A percentile compares a stretch with the other conserved stretches of the same genome.
phyloP scores from a whole-genome alignment of 768 basidiomycete species.

The Amanita pseudoporphyria region DNA sequence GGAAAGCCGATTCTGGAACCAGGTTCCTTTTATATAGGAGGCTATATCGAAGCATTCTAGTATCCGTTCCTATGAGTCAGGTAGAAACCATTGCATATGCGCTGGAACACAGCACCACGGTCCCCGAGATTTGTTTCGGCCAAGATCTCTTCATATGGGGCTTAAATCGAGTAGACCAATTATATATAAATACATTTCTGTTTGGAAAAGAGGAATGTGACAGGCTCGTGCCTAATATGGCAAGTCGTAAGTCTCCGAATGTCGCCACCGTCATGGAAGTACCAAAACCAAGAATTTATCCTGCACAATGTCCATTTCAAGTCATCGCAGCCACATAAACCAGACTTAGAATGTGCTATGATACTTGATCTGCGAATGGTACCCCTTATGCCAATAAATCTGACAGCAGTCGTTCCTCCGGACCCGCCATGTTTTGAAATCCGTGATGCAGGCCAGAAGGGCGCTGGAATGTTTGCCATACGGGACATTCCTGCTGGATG shows the following conservation, averaged over 20 bases:
- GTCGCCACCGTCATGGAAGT: conserved; percentile 6
- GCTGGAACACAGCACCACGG: too few species aligned
- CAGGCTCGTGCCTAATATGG: background rate
- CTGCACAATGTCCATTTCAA: conserved; percentile 6
- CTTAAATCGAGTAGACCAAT: too few species aligned
- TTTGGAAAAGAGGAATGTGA: too few species aligned
- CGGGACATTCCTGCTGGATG: conserved; percentile 22
- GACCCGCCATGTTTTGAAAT: conserved; percentile 15
- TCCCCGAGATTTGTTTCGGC: too few species aligned
- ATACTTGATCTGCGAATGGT: conserved; percentile 5
- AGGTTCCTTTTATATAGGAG: too few species aligned
- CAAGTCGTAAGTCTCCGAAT: background rate
- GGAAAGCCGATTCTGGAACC: too few species aligned
- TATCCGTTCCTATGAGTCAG: too few species aligned
- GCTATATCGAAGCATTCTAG: too few species aligned
- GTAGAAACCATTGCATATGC: too few species aligned
- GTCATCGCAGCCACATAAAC: background rate
- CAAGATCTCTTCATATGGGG: too few species aligned
- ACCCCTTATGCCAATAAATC: conserved; percentile 1
- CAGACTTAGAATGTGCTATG: conserved; percentile 4
- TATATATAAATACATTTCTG: too few species aligned
- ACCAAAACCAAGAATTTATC: conserved; percentile 3
- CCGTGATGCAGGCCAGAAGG: conserved; percentile 20
- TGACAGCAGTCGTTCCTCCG: background rate
- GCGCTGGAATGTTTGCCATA: conserved; percentile 28